Evolutionary conservation across 441 rosid genomes (phyloP), one percentile per base, ranked within the genome.

Genomic region (Gossypium davidsonii): DNA sequence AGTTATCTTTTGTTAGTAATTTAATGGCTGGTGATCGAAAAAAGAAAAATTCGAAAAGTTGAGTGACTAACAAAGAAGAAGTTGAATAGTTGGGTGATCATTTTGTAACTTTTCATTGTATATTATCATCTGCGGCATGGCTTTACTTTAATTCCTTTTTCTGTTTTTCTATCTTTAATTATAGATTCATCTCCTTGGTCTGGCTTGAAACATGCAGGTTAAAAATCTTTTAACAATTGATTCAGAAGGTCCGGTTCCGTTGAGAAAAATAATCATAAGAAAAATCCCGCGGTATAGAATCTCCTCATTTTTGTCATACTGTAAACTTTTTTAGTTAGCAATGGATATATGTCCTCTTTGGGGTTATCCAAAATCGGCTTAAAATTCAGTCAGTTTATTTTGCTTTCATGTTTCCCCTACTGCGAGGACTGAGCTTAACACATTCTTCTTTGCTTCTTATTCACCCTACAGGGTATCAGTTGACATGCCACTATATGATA

Each of bases 401-500:
- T 15, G 9, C 5, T 71, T n/a, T 63, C 34, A 4, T 62, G 21
- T 49, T 63, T 20, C 4, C 49, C 56, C 39, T 60, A n/a, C 12
- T 69, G 44, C 58, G 12, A 37, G 37, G 52, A 7, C 62, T 68
- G 67, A 53, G 37, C 72, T 53, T 55, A 10, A 65, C 61, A 53
- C 52, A 59, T 67, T 58, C 56, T 63, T 76, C 58, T 68, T 28
- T 76, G 46, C 66, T 68, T 62, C 39, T 52, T 70, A 34, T 73
- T 60, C 60, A 60, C 70, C 73, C 12, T 77, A 2, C 80, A 93
- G 97, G 83, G 97, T 93, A 70, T 85, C 93, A n/a, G 98, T 84
- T 71, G 82, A 89, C 73, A 86, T 91, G 90, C 98, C 97, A 42
- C 76, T 93, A 37, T 91, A 93, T 64, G 97, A 93, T 79, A 91